A percentile compares a stretch with the other conserved stretches of the same genome.
These are phyloP conservation scores for Corymbia calophylla DNA, from an alignment of 441 rosid genomes.

Conservation along the genomic window DNA sequence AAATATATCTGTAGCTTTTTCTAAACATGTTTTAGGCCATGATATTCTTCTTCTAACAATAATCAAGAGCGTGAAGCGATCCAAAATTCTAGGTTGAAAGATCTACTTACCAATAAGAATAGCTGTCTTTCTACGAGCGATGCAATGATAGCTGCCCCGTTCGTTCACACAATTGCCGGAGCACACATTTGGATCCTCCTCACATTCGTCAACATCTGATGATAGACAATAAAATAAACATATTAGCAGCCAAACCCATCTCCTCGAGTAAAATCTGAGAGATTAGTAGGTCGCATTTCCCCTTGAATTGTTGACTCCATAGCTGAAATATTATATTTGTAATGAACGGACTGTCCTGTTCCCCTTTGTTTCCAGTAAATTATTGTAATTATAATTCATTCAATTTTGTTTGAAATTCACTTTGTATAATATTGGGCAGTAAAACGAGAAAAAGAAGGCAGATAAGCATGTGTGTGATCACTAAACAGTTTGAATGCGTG, in stretches of 20 bases:
- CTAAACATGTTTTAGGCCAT: background rate
- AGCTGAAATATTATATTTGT: no score
- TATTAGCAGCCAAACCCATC: no score
- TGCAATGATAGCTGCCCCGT: fast-evolving
- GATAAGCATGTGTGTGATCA: background rate
- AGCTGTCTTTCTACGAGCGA: background rate
- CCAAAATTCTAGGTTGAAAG: background rate
- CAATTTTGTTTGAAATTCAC: background rate
- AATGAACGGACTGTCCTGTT: no score
- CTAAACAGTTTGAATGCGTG: background rate
- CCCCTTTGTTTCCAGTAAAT: no score
- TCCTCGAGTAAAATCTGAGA: no score
- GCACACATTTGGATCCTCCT: no score
- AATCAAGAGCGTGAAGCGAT: background rate
- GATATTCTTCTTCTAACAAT: background rate
- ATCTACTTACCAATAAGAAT: background rate
- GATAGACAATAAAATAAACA: no score
- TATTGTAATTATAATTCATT: no score
- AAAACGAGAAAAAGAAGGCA: no score
- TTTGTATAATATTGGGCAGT: background rate
- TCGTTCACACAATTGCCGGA: background rate
- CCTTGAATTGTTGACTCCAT: no score
- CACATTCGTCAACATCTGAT: background rate
- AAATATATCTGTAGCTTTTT: background rate
- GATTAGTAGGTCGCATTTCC: no score